Conservation (phyloP, 1,284 basidiomycete species). For the Rhodotorula sp. region DNA sequence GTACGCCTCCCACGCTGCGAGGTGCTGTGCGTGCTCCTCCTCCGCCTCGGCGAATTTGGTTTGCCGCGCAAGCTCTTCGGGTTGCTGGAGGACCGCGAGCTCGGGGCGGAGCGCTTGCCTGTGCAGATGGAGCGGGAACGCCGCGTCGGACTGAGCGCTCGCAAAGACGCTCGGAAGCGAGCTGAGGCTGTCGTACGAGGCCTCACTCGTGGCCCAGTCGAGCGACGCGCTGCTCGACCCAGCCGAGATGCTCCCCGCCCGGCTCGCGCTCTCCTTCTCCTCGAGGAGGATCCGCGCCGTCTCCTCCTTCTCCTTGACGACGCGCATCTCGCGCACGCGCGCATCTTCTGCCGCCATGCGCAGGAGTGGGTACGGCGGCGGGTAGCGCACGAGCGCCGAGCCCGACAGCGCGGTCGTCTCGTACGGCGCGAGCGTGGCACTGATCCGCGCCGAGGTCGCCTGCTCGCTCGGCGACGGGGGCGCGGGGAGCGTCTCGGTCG, state of each 20-base stretch:
- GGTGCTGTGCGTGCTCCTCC: conserved; percentile 78
- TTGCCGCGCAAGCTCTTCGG: conserved; percentile 62
- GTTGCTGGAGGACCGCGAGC: conserved; percentile 37
- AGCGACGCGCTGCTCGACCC: conserved; percentile 17
- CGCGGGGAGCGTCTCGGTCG: neutral
- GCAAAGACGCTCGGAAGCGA: neutral
- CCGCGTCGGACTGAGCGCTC: neutral
- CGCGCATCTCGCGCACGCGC: conserved; percentile 65
- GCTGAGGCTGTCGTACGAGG: neutral
- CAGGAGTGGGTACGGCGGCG: conserved; percentile 80
- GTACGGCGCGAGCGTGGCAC: conserved; percentile 75
- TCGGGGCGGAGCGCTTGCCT: neutral
- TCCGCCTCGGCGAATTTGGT: conserved; percentile 70
- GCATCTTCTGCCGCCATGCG: conserved; percentile 84
- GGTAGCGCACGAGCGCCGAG: conserved; percentile 83
- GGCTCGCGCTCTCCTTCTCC: conserved; percentile 49
- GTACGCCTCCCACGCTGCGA: conserved; percentile 90
- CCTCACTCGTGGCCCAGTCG: neutral
- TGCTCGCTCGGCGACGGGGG: neutral
- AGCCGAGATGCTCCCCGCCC: conserved; percentile 48
- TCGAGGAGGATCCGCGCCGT: conserved; percentile 72
- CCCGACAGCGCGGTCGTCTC: conserved; percentile 82
- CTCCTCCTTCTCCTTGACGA: conserved; percentile 71
- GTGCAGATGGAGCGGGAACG: neutral
- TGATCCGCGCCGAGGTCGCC: neutral